Base-by-base conservation (phyloP, 768 basidiomycete species). In the Rhodosporidiobolus sp. region DNA sequence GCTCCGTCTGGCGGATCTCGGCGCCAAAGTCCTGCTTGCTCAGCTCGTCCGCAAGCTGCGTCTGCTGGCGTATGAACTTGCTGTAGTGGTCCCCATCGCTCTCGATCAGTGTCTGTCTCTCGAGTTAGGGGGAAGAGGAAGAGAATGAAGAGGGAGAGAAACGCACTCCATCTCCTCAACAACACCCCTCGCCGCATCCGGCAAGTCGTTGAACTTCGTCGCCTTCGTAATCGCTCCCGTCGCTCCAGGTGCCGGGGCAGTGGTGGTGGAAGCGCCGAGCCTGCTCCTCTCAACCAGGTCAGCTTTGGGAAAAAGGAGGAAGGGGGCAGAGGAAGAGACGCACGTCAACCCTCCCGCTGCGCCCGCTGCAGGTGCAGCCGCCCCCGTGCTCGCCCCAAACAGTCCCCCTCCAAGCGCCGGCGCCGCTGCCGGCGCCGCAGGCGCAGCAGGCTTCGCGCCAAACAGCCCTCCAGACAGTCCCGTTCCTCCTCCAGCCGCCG, bases 111-210 rank as follows among this genome's bases (percentile, higher is more conserved):
- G 20, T n/a, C 28, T 43, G 46, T 26, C 4, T 9, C 14, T 26
- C 52, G 12, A 49, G 19, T 6, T 4, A 49, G 48, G 19, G 26
- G 22, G 46, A 17, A 26, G n/a, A 22, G 9, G 16, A 24, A 19
- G 12, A 46, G 32, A 46, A 55, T 4, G 26, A 50, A 50, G 9
- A 45, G 46, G 28, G 34, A 46, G 22, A 20, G 26, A 28, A 17
- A 76, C 75, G 55, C 53, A 78, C 77, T 78, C 75, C 35, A 78
- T 70, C 50, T 73, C 71, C 49, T 78, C 76, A 26, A 78, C 58
- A 14, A 62, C 61, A 26, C 60, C 66, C 43, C 73, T 35, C 56
- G 68, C 77, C 22, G 45, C 61, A 34, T 78, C 77, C 0, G 77
- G 77, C 66, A 78, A 30, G 30, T 78, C 77, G 28, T 78, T 69